These are phyloP conservation scores for Thecamonas trahens DNA, from an alignment of 78 protist genomes.

Conservation along the genomic window DNA sequence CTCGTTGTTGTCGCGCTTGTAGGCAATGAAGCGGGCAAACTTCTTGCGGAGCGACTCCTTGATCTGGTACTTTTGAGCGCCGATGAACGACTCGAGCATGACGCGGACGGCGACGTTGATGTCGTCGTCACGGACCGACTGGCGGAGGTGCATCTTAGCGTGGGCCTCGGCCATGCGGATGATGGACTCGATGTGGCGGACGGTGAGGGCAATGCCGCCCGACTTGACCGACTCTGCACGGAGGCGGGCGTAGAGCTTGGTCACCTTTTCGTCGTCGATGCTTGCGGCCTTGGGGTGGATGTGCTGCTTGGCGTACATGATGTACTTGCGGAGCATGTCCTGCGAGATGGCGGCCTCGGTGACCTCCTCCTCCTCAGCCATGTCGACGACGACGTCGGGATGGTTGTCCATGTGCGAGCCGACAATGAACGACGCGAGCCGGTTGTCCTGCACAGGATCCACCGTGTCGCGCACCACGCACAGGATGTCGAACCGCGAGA, in stretches of 20 bases:
- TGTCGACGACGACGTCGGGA: constrained; percentile 34
- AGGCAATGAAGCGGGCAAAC: constrained; percentile 52
- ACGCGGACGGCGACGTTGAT: constrained; percentile 85
- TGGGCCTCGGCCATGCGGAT: constrained; percentile 92
- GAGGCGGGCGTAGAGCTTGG: constrained; percentile 79
- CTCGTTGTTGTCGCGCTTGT: constrained; percentile 64
- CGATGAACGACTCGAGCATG: constrained; percentile 79
- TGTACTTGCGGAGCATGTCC: constrained; percentile 86
- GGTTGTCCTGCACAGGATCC: constrained; percentile 71
- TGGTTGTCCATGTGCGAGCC: constrained; percentile 70
- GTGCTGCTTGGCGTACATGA: constrained; percentile 52
- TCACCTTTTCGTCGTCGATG: constrained; percentile 56
- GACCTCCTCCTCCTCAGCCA: not conserved
- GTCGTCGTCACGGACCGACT: constrained; percentile 72
- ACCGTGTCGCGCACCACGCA: constrained; percentile 84
- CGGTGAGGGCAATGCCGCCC: constrained; percentile 87
- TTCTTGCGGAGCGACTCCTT: constrained; percentile 30
- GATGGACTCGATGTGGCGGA: constrained; percentile 91
- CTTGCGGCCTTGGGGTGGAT: constrained; percentile 40
- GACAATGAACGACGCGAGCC: constrained; percentile 86
- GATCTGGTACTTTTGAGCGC: constrained; percentile 69
- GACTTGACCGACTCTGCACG: constrained; percentile 68
- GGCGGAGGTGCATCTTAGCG: constrained; percentile 94
- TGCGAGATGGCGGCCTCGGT: constrained; percentile 45
- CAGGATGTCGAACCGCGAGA: constrained; percentile 95